A percentile compares a stretch with the other conserved stretches of the same genome.
These are phyloP conservation scores for Mycena kentingensis DNA, from an alignment of 768 basidiomycete genomes.

Conservation along the genomic window DNA sequence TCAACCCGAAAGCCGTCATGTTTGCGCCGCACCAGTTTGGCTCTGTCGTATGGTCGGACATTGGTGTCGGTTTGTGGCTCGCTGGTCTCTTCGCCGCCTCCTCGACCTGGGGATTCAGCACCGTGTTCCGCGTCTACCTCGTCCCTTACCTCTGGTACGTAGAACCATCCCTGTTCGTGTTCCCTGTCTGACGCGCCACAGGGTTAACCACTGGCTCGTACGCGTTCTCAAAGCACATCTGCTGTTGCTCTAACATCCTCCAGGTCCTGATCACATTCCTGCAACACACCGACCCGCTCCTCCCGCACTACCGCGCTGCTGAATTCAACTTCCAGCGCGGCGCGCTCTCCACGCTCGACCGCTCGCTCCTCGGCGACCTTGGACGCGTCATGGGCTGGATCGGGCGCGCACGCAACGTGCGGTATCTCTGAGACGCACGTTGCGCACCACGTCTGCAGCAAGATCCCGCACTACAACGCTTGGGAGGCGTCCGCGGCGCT, in stretches of 20 bases:
- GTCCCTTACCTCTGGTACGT: constrained; percentile 84
- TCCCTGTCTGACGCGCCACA: constrained; percentile 24
- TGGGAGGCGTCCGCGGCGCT: constrained; percentile 92
- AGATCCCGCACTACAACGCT: constrained; percentile 95
- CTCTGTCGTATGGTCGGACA: constrained; percentile 79
- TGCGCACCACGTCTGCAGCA: constrained; percentile 88
- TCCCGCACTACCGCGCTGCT: constrained; percentile 41
- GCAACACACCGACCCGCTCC: constrained; percentile 40
- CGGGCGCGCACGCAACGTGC: constrained; percentile 80
- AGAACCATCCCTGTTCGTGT: not conserved
- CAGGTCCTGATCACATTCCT: constrained; percentile 43
- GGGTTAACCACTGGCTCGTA: constrained; percentile 54
- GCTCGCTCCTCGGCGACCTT: constrained; percentile 58
- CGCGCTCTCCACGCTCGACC: constrained; percentile 43
- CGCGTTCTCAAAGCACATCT: not conserved
- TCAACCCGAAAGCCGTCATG: constrained; percentile 76
- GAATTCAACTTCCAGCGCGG: constrained; percentile 44
- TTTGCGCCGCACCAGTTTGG: constrained; percentile 79
- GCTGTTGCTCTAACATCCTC: constrained; percentile 32
- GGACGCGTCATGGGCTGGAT: constrained; percentile 83
- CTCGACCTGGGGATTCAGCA: constrained; percentile 62
- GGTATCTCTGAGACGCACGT: constrained; percentile 94
- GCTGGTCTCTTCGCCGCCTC: constrained; percentile 56
- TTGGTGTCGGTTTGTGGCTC: constrained; percentile 79
- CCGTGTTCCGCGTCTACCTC: constrained; percentile 78